phyloP scores from a whole-genome alignment of 2,329 filamentous ascomycete species.

The Aspergillus sp. region DNA sequence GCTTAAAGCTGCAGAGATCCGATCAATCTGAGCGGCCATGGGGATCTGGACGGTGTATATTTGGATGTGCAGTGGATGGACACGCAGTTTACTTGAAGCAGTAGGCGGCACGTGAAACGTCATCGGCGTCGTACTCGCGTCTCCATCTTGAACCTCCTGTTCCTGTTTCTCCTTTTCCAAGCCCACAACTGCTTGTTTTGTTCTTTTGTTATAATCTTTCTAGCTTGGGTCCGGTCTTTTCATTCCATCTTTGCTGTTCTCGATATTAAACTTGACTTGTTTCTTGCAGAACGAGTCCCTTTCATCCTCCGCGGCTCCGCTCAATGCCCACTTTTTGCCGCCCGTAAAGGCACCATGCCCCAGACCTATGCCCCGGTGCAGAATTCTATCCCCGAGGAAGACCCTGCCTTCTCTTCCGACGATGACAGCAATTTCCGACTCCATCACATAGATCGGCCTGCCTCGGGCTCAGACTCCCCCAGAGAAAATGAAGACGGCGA shows the following conservation, averaged over 20 bases:
- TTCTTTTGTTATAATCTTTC: neutral
- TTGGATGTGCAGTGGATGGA: neutral
- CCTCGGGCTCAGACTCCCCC: neutral
- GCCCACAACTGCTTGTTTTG: neutral
- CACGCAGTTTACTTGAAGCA: neutral
- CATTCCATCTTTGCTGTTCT: neutral
- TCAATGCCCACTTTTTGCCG: neutral
- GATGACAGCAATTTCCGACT: slow-evolving; percentile 14
- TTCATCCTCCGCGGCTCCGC: neutral
- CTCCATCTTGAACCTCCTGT: neutral
- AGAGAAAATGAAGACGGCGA: slow-evolving; percentile 6
- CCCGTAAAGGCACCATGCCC: slow-evolving; percentile 16
- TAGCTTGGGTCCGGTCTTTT: neutral
- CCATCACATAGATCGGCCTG: slow-evolving; percentile 15
- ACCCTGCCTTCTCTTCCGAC: slow-evolving; percentile 11
- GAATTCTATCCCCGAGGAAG: slow-evolving; percentile 21
- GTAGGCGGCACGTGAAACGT: neutral
- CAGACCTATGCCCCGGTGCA: slow-evolving; percentile 18
- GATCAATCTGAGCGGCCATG: slow-evolving; percentile 18
- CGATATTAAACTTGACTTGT: neutral
- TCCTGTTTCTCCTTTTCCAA: neutral
- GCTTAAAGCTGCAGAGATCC: no score
- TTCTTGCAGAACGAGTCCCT: neutral
- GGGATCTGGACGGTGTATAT: neutral
- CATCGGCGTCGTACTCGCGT: neutral